These are phyloP conservation scores for Cryptococcus floricola DNA, from an alignment of 1,284 basidiomycete species.

Conservation along the genomic window DNA sequence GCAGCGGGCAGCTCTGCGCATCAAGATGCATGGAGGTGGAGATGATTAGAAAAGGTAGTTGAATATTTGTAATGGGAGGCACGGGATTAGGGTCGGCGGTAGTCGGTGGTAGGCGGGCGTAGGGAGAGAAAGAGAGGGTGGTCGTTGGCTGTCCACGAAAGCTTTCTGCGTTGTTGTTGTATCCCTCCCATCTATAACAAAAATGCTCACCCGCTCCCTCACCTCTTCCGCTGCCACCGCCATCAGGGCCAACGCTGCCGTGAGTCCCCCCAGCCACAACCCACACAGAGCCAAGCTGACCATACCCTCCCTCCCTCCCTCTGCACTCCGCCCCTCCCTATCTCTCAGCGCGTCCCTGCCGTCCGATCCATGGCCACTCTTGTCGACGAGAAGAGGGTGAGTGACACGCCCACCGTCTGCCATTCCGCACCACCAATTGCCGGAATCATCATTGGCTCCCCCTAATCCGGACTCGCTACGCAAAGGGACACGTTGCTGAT, in stretches of 20 bases:
- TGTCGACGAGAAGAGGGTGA: conserved; percentile 42
- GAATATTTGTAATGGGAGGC: neutral
- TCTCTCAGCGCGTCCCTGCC: conserved; percentile 26
- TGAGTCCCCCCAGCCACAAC: neutral
- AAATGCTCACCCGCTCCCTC: conserved; percentile 34
- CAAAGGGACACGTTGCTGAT: too few relatives aligned
- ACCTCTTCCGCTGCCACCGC: conserved; percentile 28
- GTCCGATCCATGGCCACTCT: conserved; percentile 41
- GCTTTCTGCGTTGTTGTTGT: too few relatives aligned
- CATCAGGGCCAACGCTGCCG: conserved; percentile 21
- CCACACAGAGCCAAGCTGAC: neutral
- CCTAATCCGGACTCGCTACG: too few relatives aligned
- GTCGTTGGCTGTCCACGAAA: too few relatives aligned
- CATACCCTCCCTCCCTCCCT: neutral
- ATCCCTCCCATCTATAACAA: too few relatives aligned
- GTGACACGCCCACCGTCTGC: conserved; percentile 6
- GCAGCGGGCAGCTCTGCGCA: neutral
- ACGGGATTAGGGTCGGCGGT: neutral
- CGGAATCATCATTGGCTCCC: too few relatives aligned
- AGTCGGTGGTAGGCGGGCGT: neutral
- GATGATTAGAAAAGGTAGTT: neutral
- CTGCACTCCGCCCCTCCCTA: neutral
- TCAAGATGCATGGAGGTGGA: neutral
- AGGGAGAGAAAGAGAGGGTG: too few relatives aligned
- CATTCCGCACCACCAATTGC: neutral